Percentiles rank a stretch among this genome's conserved stretches.
Conservation (phyloP, 768 basidiomycete genomes). For the Tephrocybe sp. region DNA sequence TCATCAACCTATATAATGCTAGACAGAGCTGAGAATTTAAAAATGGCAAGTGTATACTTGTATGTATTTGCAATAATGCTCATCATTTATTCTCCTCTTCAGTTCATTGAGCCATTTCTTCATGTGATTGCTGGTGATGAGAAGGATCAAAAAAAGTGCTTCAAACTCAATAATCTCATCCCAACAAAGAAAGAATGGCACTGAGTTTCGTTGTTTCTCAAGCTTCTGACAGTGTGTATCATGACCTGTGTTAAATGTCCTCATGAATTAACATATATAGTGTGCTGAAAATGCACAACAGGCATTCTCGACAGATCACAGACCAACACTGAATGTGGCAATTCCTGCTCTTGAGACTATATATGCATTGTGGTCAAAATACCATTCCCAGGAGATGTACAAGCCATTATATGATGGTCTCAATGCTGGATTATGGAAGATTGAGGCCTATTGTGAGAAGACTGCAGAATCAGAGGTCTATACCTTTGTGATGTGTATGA, state of each 20-base stretch:
- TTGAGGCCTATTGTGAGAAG: conserved; percentile 25
- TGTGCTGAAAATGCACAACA: neutral
- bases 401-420: conserved; percentile 16
- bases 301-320: neutral
- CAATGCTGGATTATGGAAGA: conserved; percentile 16
- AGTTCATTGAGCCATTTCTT: neutral
- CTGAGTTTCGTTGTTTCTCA: neutral
- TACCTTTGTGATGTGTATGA: neutral
- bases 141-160: neutral
- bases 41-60: no score
- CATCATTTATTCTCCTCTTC: neutral
- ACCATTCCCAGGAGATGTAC: conserved; percentile 12
- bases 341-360: conserved; percentile 19
- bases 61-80: no score
- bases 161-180: neutral
- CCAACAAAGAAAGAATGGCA: neutral
- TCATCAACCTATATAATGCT: neutral
- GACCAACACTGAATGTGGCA: neutral
- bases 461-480: no score
- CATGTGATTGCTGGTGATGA: neutral
- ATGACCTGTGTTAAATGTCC: neutral
- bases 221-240: neutral
- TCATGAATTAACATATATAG: neutral
- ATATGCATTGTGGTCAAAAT: conserved; percentile 20
- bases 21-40: neutral